Evolutionary conservation across 352 stramenopile genomes (phyloP).

Genomic region (Pythium dissimile): DNA sequence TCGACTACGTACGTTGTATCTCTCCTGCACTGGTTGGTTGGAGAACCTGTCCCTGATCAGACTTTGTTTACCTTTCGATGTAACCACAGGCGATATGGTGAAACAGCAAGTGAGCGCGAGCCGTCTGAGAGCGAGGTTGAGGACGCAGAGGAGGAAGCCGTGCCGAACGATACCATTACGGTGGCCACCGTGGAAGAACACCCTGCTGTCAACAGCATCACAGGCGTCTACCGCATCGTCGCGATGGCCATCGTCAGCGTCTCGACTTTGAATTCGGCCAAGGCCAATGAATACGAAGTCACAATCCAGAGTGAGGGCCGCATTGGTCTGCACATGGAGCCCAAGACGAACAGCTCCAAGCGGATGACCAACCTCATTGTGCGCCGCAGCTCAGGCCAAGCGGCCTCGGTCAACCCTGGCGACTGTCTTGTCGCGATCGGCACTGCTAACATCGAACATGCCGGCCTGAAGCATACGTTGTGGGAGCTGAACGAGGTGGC

Average conservation of each 20-base stretch:
- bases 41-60: too few species aligned
- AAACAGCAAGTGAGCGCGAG: constrained; percentile 38
- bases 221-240: constrained; percentile 76
- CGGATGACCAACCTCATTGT: constrained; percentile 73
- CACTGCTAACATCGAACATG: constrained; percentile 81
- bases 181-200: constrained; percentile 63
- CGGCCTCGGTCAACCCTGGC: constrained; percentile 71
- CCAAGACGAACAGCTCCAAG: constrained; percentile 34
- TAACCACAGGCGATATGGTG: constrained; percentile 31
- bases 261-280: constrained; percentile 65
- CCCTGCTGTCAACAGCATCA: constrained; percentile 73
- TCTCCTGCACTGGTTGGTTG: too few species aligned
- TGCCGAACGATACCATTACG: constrained; percentile 72
- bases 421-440: constrained; percentile 80
- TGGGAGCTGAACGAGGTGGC: constrained; percentile 80
- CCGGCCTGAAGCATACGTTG: constrained; percentile 79
- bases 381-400: constrained; percentile 62
- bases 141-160: constrained; percentile 42
- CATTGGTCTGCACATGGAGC: constrained; percentile 68
- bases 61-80: too few species aligned
- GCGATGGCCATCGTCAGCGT: constrained; percentile 78
- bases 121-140: constrained; percentile 39
- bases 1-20: constrained; percentile 59
- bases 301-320: constrained; percentile 49
- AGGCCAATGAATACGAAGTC: constrained; percentile 83